These are phyloP conservation scores for Microbotryomycetes sp. DNA, from an alignment of 1,284 basidiomycete genomes.

Conservation along the genomic window DNA sequence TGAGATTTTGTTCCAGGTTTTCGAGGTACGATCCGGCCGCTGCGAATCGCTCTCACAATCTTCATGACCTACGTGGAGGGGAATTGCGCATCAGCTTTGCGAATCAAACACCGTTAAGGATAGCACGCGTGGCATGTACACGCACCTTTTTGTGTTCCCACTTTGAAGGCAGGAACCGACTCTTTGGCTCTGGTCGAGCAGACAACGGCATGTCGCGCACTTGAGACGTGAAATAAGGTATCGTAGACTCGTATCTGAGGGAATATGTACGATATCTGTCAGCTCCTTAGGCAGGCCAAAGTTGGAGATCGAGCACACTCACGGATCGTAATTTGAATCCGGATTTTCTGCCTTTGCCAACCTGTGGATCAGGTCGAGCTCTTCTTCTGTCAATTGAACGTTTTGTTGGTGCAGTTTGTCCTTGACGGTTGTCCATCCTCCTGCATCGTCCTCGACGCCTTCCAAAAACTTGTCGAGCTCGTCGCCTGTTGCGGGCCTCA, in stretches of 20 bases:
- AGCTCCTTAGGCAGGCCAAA: neutral
- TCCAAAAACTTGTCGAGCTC: slow-evolving; percentile 95
- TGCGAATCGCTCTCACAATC: slow-evolving; percentile 95
- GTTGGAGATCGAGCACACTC: neutral
- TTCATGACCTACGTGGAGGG: slow-evolving; percentile 86
- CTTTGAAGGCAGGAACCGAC: slow-evolving; percentile 93
- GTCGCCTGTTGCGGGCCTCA: slow-evolving; percentile 90
- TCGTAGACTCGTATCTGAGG: slow-evolving; percentile 71
- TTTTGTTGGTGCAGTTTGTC: slow-evolving; percentile 83
- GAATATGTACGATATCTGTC: neutral
- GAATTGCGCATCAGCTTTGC: too few relatives aligned
- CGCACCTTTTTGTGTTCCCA: slow-evolving; percentile 99
- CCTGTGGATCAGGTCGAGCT: slow-evolving; percentile 89
- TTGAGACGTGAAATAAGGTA: slow-evolving; percentile 96
- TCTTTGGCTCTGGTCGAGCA: slow-evolving; percentile 87
- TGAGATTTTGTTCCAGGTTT: slow-evolving; percentile 51
- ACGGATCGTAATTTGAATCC: slow-evolving; percentile 70
- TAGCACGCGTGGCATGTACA: too few relatives aligned
- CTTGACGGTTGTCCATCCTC: slow-evolving; percentile 84
- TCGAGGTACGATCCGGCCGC: slow-evolving; percentile 84
- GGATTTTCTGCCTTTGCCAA: slow-evolving; percentile 87
- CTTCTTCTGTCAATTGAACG: slow-evolving; percentile 78
- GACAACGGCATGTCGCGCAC: slow-evolving; percentile 90
- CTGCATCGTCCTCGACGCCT: slow-evolving; percentile 81
- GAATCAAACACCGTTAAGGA: too few relatives aligned